Evolutionary conservation across 768 basidiomycete species (phyloP), one percentile per base, ranked within the genome.

Genomic region (Psilocybe sp.): DNA sequence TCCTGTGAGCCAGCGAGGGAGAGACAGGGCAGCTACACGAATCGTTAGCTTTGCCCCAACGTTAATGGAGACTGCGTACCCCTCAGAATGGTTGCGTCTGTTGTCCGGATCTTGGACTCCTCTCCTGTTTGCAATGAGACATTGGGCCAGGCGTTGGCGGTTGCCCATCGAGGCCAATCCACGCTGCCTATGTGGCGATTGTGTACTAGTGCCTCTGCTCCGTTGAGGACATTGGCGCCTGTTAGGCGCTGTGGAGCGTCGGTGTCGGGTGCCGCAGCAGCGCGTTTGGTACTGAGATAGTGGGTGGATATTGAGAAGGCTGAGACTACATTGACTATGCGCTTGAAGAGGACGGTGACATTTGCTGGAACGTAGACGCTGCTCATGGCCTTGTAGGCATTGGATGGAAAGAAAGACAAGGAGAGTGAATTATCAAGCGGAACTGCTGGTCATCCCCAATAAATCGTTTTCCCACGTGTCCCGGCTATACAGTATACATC

Each of bases 281-380:
- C n/a, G 19, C 36, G n/a, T 33, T 15, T 14, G 28, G 18, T 16
- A 28, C 69, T 56, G 36, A 82, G 60, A 61, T 82, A 87, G 20
- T 87, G 82, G 59, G 79, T 80, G 3, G 87, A 81, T 20, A 89
- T 78, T 0, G 87, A 85, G n/a, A 88, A 66, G 0, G 83, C 73
- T 0, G 86, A 86, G 38, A 90, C 75, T 35, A 78, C 80, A 55
- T 87, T 85, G 51, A 82, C 77, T 32, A 90, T 69, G 51, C 87
- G 73, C 54, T 78, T 85, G 47, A 89, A 70, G 33, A 89, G 65
- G 36, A 78, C 66, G 49, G 77, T 74, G 60, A 89, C 78, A 49
- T 80, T 80, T 39, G 76, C 70, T 33, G 88, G 82, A 56, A 88
- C 69, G 56, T 70, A 73, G 36, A 76, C 62, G 50, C 66, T 71